A percentile compares a stretch with the other conserved stretches of the same genome.
phyloP scores from a whole-genome alignment of 2,329 filamentous ascomycete genomes.

The Hypoxylon sp. region DNA sequence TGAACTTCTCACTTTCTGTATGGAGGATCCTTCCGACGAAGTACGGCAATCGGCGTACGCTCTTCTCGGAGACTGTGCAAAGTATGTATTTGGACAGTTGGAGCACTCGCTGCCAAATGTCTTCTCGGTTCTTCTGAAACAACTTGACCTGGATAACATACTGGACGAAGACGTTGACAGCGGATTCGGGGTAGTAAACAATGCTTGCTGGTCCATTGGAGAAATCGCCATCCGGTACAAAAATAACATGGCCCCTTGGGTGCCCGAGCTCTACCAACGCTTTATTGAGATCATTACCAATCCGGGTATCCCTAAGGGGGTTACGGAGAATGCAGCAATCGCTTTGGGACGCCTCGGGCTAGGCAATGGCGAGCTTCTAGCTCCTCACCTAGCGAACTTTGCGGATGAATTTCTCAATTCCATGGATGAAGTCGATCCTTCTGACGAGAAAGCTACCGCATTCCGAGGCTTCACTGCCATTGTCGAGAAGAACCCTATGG shows the following conservation, averaged over 20 bases:
- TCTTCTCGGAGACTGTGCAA: slow-evolving; percentile 92
- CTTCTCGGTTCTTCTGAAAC: slow-evolving; percentile 84
- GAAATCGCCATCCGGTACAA: slow-evolving; percentile 88
- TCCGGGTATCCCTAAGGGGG: slow-evolving; percentile 83
- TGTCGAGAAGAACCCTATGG: slow-evolving; percentile 86
- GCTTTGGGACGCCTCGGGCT: slow-evolving; percentile 89
- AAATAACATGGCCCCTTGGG: slow-evolving; percentile 79
- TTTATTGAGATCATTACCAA: slow-evolving; percentile 87
- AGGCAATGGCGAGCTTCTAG: slow-evolving; percentile 79
- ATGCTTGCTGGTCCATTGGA: slow-evolving; percentile 95
- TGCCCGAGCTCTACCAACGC: slow-evolving; percentile 80
- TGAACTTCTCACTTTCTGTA: slow-evolving; percentile 88
- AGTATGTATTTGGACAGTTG: slow-evolving; percentile 87
- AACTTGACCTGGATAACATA: slow-evolving; percentile 84
- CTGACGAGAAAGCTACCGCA: slow-evolving; percentile 93
- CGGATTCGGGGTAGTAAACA: slow-evolving; percentile 94
- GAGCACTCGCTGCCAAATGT: slow-evolving; percentile 78
- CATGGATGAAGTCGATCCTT: slow-evolving; percentile 87
- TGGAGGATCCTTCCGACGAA: slow-evolving; percentile 91
- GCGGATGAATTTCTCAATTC: slow-evolving; percentile 83
- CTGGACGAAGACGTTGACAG: slow-evolving; percentile 84
- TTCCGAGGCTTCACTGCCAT: slow-evolving; percentile 90
- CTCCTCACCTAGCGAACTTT: slow-evolving; percentile 82
- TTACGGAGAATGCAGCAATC: slow-evolving; percentile 94
- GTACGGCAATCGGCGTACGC: slow-evolving; percentile 97